phyloP scores from a whole-genome alignment of 331 rosid genomes.

The Malus hybrid region DNA sequence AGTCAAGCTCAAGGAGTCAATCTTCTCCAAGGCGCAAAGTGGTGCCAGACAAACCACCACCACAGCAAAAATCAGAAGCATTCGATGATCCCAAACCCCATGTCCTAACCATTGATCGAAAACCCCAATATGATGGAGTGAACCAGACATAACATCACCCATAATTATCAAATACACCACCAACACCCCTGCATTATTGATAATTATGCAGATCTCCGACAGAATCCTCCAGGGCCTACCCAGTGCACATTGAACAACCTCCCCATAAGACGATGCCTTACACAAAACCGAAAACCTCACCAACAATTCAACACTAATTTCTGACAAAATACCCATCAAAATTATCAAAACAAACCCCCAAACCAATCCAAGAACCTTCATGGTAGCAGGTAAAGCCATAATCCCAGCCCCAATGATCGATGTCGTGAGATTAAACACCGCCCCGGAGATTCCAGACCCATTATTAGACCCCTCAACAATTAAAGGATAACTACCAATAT shows the following conservation, averaged over 20 bases:
- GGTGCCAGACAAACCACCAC: conserved; percentile 78
- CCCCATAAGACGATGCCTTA: conserved; percentile 76
- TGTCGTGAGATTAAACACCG: conserved; percentile 83
- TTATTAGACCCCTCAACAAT: conserved; percentile 28
- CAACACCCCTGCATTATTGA: conserved; percentile 81
- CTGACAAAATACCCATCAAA: conserved; percentile 75
- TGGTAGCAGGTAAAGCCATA: conserved; percentile 94
- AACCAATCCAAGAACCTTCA: conserved; percentile 85
- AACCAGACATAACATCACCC: conserved; percentile 99
- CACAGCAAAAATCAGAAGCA: conserved; percentile 56
- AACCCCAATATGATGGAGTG: conserved; percentile 71
- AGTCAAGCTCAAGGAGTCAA: conserved; percentile 89
- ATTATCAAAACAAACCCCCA: conserved; percentile 60
- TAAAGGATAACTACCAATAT: conserved; percentile 57
- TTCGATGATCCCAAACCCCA: conserved; percentile 90
- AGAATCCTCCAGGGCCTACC: conserved; percentile 65
- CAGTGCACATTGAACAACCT: conserved; percentile 75
- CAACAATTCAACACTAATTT: conserved; percentile 70
- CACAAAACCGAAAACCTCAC: conserved; percentile 54
- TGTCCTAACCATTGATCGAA: conserved; percentile 81
- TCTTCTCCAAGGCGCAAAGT: conserved; percentile 82
- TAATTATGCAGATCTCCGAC: conserved; percentile 66
- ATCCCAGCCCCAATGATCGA: conserved; percentile 91
- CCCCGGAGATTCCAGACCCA: conserved; percentile 72
- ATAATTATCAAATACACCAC: conserved; percentile 90